Base-by-base conservation (phyloP, 1,139 yeast species). In the Saccharomyces hybrid region DNA sequence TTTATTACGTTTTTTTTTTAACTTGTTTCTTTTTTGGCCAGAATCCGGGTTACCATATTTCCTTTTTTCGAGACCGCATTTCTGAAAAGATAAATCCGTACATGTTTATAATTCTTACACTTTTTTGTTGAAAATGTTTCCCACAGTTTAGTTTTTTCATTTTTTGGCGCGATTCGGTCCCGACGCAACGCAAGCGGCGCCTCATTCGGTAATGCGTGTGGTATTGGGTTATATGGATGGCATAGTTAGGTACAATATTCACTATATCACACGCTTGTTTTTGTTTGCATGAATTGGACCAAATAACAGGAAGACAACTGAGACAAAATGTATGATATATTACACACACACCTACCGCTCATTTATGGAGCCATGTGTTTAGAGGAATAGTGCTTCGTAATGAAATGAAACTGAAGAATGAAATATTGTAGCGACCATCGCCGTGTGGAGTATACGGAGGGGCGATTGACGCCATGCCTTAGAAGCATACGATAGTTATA, bases 241-340 rank as follows among this genome's bases (percentile, higher is more conserved):
- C 25, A 38, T 16, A 38, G 6, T 38, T 20, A 4, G 25, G 44
- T 38, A 38, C 25, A 38, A 20, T 38, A 38, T 16, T 4, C 7
- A 16, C 25, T 38, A 38, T 38, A 8, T 20, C 6, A 16, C 25
- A 38, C 5, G 44, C 44, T 38, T 38, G 3, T 16, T 38, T 16
- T 38, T 0, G 13, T 7, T 14, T 34, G 8, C 1, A 1, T 1
- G 7, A 7, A 2, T 14, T 7, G 23, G 8, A 34, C 11, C 41
- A 34, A 34, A 34, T 14, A 34, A 50, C 31, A 55, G 56, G 51
- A 44, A 57, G 52, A 57, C 51, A 57, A 57, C 53, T 56, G 55
- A 56, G 56, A 51, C 53, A 56, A 58, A 57, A 58, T 58, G 61
- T 58, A 58, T 58, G 61, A 47, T 42, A 46, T 47, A 48, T 25